A percentile compares a stretch with the other conserved stretches of the same genome.
Evolutionary conservation across 305 asterid genomes (phyloP).

Genomic region (Rubia tinctorum): DNA sequence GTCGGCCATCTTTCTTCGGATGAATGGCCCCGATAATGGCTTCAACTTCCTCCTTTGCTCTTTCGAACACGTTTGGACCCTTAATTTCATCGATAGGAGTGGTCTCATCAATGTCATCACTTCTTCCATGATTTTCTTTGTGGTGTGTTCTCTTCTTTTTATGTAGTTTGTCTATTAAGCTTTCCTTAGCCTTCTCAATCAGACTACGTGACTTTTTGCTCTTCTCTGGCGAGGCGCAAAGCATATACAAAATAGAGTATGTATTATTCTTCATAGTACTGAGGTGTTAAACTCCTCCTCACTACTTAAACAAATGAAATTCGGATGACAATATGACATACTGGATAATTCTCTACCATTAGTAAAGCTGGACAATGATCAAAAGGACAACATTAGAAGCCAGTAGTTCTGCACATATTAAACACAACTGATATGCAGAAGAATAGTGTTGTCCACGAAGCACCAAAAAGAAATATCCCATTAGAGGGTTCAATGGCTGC

Average conservation of each 20-base stretch:
- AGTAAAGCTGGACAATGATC: not conserved
- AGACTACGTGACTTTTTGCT: slow-evolving; percentile 25
- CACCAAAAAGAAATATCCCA: not conserved
- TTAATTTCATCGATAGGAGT: slow-evolving; percentile 45
- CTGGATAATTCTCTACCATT: not conserved
- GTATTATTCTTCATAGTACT: too few species aligned
- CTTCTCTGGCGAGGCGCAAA: slow-evolving; percentile 28
- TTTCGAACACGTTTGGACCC: slow-evolving; percentile 59
- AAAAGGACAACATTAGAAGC: not conserved
- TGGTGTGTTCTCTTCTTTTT: slow-evolving; percentile 30
- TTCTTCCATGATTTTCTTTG: slow-evolving; percentile 68
- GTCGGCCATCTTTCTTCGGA: slow-evolving; percentile 40
- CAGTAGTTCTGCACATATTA: not conserved
- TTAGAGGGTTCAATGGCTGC: not conserved
- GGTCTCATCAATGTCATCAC: slow-evolving; percentile 47
- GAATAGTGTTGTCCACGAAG: not conserved
- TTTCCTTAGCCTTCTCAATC: slow-evolving; percentile 33
- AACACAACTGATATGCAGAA: not conserved
- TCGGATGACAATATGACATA: not conserved
- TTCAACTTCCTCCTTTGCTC: slow-evolving; percentile 82
- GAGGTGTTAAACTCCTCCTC: too few species aligned
- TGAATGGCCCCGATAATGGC: slow-evolving; percentile 49
- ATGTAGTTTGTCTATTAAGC: slow-evolving; percentile 25
- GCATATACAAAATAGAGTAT: not conserved
- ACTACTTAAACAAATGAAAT: not conserved